These are phyloP conservation scores for Phycomyces blakesleeanus DNA, from an alignment of 192 early-diverging fungal genomes.

Conservation along the genomic window DNA sequence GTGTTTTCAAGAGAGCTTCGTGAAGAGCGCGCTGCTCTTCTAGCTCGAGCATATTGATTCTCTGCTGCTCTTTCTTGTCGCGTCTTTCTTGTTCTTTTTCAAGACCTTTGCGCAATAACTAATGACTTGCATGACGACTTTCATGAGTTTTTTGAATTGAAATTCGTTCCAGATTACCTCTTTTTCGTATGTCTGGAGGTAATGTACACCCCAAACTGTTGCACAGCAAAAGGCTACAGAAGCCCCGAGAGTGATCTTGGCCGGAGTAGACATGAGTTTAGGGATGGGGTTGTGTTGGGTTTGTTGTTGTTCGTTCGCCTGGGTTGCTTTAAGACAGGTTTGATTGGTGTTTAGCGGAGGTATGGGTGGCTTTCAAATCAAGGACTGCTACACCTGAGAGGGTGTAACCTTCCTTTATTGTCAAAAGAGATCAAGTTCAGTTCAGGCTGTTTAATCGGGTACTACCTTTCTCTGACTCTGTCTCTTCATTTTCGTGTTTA, in stretches of 20 bases:
- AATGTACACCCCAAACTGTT: slow-evolving; percentile 31
- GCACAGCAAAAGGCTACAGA: slow-evolving; percentile 32
- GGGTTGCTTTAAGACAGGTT: not conserved
- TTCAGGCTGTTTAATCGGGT: not conserved
- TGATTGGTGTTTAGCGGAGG: not conserved
- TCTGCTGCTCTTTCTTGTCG: slow-evolving; percentile 23
- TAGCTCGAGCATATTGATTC: slow-evolving; percentile 20
- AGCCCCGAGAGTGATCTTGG: slow-evolving; percentile 29
- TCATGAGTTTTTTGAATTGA: not conserved
- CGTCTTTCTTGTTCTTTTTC: slow-evolving; percentile 26
- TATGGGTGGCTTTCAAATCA: not conserved
- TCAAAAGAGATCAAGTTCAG: not conserved
- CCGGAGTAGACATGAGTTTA: slow-evolving; percentile 32
- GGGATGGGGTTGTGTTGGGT: not conserved
- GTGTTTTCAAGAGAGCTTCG: slow-evolving; percentile 23
- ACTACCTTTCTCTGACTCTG: too few relatives aligned
- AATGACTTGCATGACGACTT: too few relatives aligned
- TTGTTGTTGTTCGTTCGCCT: not conserved
- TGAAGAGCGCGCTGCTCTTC: slow-evolving; percentile 25
- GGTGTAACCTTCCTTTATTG: not conserved
- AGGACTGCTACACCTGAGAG: not conserved
- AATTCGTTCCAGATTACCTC: slow-evolving; percentile 13
- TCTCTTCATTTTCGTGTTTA: too few relatives aligned
- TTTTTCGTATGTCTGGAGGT: slow-evolving; percentile 32
- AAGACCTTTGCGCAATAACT: slow-evolving; percentile 15